Evolutionary conservation across 2,329 filamentous ascomycete genomes (phyloP), one percentile per base, ranked within the genome.

Genomic region (Passalora sequoiae): DNA sequence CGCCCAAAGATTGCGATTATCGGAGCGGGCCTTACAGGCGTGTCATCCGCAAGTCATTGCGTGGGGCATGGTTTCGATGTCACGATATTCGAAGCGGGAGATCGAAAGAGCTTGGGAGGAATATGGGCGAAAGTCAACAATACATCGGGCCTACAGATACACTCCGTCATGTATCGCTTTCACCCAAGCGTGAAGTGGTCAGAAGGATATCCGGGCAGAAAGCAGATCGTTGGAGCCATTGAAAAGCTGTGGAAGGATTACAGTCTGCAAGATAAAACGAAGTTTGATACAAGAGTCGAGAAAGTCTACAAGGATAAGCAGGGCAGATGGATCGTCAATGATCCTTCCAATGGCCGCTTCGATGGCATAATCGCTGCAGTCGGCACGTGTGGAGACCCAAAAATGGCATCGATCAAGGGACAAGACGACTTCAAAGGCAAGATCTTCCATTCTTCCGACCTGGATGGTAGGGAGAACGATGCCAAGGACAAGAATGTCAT

Each of bases 121-220:
- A 60, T 62, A 21, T 60, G 58, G 59, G 57, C 56, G 6, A 52
- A 53, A 42, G 57, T 53, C 46, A 86, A 80, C 76, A 85, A 84
- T 40, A 91, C 85, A 0, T 89, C 85, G 0, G 80, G 84, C 12
- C 74, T 94, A 1, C 86, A 92, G 59, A 89, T 94, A 16, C 86
- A 94, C 62, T 86, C 81, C 15, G 64, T 89, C 45, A 92, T 92
- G 86, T 94, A 91, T 64, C 78, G 87, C 16, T 94, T 94, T 62
- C 85, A 91, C 54, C 88, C 88, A 0, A 84, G 83, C 0, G 78
- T 94, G 1, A 73, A 77, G 48, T 94, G 85, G 80, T 70, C 77
- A 24, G 70, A 73, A 21, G 85, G 85, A n/a, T 94, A 94, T 58
- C 88, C 88, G 0, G 75, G 82, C 48, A 81, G 85, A 38, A 69